phyloP scores from a whole-genome alignment of 345 rosid species.

The Turritis glabra region DNA sequence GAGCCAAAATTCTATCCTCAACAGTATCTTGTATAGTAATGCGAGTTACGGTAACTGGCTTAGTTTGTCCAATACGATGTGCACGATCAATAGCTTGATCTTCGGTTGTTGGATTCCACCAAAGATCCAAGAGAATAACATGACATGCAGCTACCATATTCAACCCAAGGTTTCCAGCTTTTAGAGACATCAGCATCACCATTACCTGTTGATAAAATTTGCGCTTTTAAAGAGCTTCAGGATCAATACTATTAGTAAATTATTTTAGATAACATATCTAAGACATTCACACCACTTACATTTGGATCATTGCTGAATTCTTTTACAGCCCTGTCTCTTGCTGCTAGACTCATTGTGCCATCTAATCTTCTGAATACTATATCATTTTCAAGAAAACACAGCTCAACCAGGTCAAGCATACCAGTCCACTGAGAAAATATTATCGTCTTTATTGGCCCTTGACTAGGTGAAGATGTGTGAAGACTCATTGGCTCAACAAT shows the following conservation, averaged over 20 bases:
- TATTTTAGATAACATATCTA: conserved; percentile 1
- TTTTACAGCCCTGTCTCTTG: conserved; percentile 86
- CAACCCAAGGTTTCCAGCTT: conserved; percentile 95
- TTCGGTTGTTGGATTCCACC: conserved; percentile 96
- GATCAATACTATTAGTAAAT: conserved; percentile 1
- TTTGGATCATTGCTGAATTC: conserved; percentile 75
- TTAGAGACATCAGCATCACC: conserved; percentile 91
- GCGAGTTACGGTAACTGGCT: conserved; percentile 86
- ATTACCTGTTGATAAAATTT: conserved; percentile 45
- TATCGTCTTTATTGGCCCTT: conserved; percentile 74
- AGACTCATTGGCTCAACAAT: conserved; percentile 45
- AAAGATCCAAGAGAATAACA: conserved; percentile 88
- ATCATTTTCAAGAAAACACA: conserved; percentile 44
- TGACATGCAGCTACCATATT: conserved; percentile 97
- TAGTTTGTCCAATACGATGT: conserved; percentile 97
- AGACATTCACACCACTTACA: conserved; percentile 47
- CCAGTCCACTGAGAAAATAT: conserved; percentile 95
- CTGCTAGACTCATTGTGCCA: conserved; percentile 76
- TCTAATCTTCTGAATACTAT: conserved; percentile 86
- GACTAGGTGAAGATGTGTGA: conserved; percentile 42
- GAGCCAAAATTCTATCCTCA: conserved; percentile 77
- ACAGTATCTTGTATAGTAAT: conserved; percentile 78
- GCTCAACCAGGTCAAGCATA: conserved; percentile 86
- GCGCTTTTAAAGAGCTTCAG: conserved; percentile 14
- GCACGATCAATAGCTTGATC: conserved; percentile 96